A percentile compares a stretch with the other conserved stretches of the same genome.
Conservation (phyloP, 1,284 basidiomycete genomes). For the Austropuccinia psidii region DNA sequence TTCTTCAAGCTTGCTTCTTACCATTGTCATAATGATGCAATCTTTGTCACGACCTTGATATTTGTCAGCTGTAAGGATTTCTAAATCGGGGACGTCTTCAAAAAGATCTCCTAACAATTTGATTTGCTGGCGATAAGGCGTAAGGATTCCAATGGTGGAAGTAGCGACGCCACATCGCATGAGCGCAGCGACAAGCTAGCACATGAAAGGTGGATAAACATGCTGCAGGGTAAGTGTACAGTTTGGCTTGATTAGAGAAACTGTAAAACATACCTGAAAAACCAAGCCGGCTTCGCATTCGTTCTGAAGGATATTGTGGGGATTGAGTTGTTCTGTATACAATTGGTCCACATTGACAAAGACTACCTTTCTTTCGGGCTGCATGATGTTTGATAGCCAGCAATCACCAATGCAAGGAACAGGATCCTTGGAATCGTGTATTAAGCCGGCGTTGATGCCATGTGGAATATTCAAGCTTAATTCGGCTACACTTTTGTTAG, state of each 20-base stretch:
- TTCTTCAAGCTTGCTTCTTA: conserved; percentile 65
- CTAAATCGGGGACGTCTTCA: conserved; percentile 52
- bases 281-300: conserved; percentile 61
- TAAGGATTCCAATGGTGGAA: conserved; percentile 75
- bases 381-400: conserved; percentile 64
- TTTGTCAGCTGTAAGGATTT: conserved; percentile 87
- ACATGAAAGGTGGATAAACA: background rate
- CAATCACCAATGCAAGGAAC: conserved; percentile 48
- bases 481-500: conserved; percentile 62
- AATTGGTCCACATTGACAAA: conserved; percentile 85
- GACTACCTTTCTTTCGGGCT: conserved; percentile 62
- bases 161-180: conserved; percentile 59
- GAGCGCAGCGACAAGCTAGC: conserved; percentile 61
- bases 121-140: conserved; percentile 89
- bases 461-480: conserved; percentile 56
- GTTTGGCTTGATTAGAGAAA: background rate
- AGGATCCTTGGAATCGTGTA: background rate
- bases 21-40: conserved; percentile 85
- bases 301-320: conserved; percentile 83
- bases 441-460: background rate
- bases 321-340: conserved; percentile 67
- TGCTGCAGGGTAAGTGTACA: background rate
- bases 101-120: conserved; percentile 66
- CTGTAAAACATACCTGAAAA: conserved; percentile 5
- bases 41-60: conserved; percentile 96